A percentile compares a stretch with the other conserved stretches of the same genome.
Conservation (phyloP, 306 rosid genomes). For the Carpinus viminea region DNA sequence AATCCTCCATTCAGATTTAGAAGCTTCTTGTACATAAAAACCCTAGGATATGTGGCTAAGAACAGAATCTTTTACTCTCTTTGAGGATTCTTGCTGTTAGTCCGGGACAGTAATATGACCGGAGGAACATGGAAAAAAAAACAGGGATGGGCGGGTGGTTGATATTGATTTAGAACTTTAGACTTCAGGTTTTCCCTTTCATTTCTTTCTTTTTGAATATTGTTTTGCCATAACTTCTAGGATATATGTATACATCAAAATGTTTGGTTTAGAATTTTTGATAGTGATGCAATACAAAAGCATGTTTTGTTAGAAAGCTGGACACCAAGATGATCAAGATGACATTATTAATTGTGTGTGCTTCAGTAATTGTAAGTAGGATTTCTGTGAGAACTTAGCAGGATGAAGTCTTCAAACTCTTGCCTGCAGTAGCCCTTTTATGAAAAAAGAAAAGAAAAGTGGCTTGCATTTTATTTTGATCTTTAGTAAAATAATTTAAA, state of each 20-base stretch:
- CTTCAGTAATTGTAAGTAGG: too few species aligned
- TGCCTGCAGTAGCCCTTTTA: too few species aligned
- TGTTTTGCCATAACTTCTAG: background rate
- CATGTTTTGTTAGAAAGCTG: background rate
- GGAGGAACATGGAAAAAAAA: background rate
- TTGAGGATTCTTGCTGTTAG: slow-evolving; percentile 17
- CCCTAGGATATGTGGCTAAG: background rate
- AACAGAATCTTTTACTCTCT: background rate
- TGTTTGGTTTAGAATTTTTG: background rate
- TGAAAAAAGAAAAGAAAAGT: too few species aligned
- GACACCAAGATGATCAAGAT: background rate
- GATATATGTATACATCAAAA: background rate
- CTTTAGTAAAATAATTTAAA: too few species aligned
- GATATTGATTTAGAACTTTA: background rate
- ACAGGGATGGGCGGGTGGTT: background rate
- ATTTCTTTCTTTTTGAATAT: background rate
- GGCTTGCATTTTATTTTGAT: too few species aligned
- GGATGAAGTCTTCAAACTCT: too few species aligned
- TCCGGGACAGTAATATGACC: slow-evolving; percentile 4
- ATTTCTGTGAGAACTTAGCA: too few species aligned
- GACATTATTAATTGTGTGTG: background rate
- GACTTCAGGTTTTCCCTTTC: background rate
- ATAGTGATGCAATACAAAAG: background rate
- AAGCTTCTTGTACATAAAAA: slow-evolving; percentile 37
- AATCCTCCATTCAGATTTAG: slow-evolving; percentile 28